These are phyloP conservation scores for Dendrobium officinale DNA, from an alignment of 106 monocot genomes.

Conservation along the genomic window DNA sequence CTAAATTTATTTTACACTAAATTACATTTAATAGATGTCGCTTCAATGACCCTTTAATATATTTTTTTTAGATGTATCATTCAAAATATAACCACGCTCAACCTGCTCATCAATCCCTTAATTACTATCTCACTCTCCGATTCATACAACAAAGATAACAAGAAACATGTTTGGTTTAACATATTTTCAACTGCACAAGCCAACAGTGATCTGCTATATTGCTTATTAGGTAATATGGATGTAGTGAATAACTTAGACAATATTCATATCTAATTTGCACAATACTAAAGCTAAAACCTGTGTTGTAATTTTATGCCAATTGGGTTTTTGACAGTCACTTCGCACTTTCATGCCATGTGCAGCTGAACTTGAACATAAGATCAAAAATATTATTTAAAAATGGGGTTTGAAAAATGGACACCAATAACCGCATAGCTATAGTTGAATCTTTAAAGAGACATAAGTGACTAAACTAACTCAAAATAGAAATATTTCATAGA, in stretches of 20 bases:
- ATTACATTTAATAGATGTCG: background rate
- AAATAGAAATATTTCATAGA: background rate
- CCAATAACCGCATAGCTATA: background rate
- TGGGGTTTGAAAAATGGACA: background rate
- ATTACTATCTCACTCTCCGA: background rate
- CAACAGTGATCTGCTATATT: background rate
- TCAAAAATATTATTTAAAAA: background rate
- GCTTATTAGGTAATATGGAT: background rate
- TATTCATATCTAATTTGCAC: background rate
- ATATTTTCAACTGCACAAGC: background rate
- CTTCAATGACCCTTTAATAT: background rate
- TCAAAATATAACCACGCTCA: background rate
- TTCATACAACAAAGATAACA: background rate
- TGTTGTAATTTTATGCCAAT: background rate
- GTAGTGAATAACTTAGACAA: background rate
- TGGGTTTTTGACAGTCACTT: background rate
- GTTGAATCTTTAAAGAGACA: background rate
- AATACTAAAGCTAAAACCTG: background rate
- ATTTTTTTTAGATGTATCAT: background rate
- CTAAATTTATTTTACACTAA: background rate
- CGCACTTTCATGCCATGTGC: background rate
- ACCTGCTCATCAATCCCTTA: background rate
- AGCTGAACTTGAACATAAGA: background rate
- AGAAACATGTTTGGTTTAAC: background rate
- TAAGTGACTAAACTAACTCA: background rate